A percentile compares a stretch with the other conserved stretches of the same genome.
These are phyloP conservation scores for Herpotrichia juniperi DNA, from an alignment of 2,329 filamentous ascomycete genomes.

Conservation along the genomic window DNA sequence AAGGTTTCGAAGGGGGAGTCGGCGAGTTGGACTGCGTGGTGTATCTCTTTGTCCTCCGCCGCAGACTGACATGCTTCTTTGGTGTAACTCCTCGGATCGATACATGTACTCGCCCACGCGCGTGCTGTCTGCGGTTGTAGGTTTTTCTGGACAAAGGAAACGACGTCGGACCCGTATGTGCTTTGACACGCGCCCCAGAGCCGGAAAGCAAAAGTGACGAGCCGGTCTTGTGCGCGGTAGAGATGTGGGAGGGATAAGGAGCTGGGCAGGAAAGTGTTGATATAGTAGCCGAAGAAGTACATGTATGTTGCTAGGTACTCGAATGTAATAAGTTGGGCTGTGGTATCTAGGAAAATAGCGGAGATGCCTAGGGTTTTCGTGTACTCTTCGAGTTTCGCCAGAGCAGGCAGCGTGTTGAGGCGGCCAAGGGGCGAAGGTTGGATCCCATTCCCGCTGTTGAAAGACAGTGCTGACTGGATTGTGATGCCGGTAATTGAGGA, in stretches of 20 bases:
- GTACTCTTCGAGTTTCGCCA: constrained; percentile 32
- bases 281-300: constrained; percentile 41
- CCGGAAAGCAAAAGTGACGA: constrained; percentile 35
- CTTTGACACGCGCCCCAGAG: constrained; percentile 27
- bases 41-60: constrained; percentile 24
- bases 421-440: constrained; percentile 27
- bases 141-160: constrained; percentile 29
- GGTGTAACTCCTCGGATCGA: constrained; percentile 25
- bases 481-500: constrained; percentile 27
- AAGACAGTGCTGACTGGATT: constrained; percentile 20
- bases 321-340: constrained; percentile 25
- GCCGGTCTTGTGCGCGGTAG: constrained; percentile 31
- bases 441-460: constrained; percentile 8
- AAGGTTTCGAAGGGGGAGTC: constrained; percentile 32
- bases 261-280: constrained; percentile 31
- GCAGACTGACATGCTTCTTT: constrained; percentile 26
- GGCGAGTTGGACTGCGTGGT: constrained; percentile 31
- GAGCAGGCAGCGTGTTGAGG: constrained; percentile 25
- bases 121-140: constrained; percentile 25
- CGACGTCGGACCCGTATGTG: constrained; percentile 23
- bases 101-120: constrained; percentile 30
- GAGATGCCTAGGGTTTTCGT: constrained; percentile 29
- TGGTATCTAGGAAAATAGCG: constrained; percentile 35
- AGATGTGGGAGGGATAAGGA: constrained; percentile 26
- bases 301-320: constrained; percentile 33